phyloP scores from a whole-genome alignment of 164 flowering plant species.

The Nymphaea thermarum region DNA sequence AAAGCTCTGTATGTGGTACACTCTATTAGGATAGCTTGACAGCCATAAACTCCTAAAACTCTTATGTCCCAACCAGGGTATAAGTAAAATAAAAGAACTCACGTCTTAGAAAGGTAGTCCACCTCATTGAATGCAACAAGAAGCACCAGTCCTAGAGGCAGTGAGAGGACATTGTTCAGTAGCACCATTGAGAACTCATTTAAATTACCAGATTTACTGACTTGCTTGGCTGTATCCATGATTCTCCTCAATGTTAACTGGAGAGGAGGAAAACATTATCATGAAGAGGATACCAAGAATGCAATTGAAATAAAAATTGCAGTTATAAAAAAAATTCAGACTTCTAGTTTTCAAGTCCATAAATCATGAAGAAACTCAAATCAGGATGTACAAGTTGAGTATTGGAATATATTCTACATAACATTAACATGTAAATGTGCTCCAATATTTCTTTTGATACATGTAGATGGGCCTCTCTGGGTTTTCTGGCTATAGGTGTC shows the following conservation, averaged over 20 bases:
- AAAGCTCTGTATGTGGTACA: too few species aligned
- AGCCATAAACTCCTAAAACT: background rate
- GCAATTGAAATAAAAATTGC: background rate
- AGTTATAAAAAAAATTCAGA: background rate
- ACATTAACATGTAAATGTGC: background rate
- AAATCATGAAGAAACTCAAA: background rate
- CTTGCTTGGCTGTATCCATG: slow-evolving; percentile 98
- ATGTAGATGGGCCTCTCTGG: background rate
- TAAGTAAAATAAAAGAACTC: slow-evolving; percentile 25
- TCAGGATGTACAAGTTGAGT: background rate
- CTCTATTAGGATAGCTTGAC: background rate
- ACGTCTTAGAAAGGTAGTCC: slow-evolving; percentile 75
- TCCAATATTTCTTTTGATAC: background rate
- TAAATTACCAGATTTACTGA: slow-evolving; percentile 79
- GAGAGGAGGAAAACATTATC: slow-evolving; percentile 2
- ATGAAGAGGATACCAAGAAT: background rate
- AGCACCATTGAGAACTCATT: slow-evolving; percentile 96
- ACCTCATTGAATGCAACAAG: slow-evolving; percentile 68
- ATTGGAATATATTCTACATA: background rate
- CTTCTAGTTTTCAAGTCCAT: background rate
- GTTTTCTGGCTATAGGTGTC: background rate
- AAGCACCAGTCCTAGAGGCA: slow-evolving; percentile 78
- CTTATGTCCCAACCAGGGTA: background rate
- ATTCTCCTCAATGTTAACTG: slow-evolving; percentile 88
- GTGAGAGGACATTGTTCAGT: slow-evolving; percentile 83